Percentiles rank a stretch among this genome's conserved stretches.
phyloP scores from a whole-genome alignment of 2,329 filamentous ascomycete species.

The Calonectria pseudoturangicola region DNA sequence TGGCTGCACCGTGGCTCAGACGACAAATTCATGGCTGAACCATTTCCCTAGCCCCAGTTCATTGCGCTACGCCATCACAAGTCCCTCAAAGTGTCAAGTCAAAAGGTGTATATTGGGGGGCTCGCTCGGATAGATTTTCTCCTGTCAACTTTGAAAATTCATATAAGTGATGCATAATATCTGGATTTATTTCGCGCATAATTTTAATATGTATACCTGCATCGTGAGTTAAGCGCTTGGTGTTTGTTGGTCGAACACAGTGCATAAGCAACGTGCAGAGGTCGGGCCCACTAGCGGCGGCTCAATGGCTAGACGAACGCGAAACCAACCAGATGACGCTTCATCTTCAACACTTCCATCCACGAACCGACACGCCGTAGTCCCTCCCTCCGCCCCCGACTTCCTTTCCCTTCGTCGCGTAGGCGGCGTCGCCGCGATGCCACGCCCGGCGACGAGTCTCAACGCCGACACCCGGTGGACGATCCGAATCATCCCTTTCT shows the following conservation, averaged over 20 bases:
- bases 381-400: slow-evolving; percentile 9
- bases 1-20: not conserved
- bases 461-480: slow-evolving; percentile 58
- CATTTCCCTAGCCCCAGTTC: not conserved
- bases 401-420: slow-evolving; percentile 36
- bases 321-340: slow-evolving; percentile 12
- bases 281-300: slow-evolving; percentile 12
- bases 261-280: not conserved
- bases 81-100: not conserved
- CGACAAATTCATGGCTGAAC: slow-evolving; percentile 3
- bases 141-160: not conserved
- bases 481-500: slow-evolving; percentile 78
- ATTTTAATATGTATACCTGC: not conserved
- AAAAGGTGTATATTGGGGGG: not conserved
- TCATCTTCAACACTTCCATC: slow-evolving; percentile 15
- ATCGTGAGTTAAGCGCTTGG: slow-evolving; percentile 1
- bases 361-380: not conserved
- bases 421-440: slow-evolving; percentile 59
- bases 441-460: slow-evolving; percentile 53
- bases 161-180: not conserved
- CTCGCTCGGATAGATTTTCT: not conserved
- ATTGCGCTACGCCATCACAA: not conserved
- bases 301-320: slow-evolving; percentile 1
- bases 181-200: not conserved
- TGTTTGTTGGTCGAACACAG: slow-evolving; percentile 4